Evolutionary conservation across 176 grass and related monocot genomes (phyloP), one percentile per base, ranked within the genome.

Genomic region (Luzula sylvatica): DNA sequence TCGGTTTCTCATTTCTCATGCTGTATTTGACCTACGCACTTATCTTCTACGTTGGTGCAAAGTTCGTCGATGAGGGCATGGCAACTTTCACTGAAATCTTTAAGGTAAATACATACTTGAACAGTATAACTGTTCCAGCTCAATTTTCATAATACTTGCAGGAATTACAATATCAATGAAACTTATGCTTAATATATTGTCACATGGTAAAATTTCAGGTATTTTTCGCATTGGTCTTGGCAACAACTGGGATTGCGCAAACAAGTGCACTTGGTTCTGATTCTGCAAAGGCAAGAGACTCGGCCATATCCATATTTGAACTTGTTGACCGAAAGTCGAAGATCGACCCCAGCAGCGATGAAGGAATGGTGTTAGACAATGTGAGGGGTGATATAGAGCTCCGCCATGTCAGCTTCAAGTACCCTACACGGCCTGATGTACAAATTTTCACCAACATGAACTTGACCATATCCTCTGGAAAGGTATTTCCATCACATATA

Each of bases 21-120:
- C 0, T 92, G 27, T 92, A 81, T 42, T 63, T 81, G 20, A 74
- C 76, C 1, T 92, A 75, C 14, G 81, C 76, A 14, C 77, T 92
- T 46, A 81, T 76, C 53, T 92, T 92, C 69, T 92, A 92, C 35
- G 65, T 92, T 11, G 87, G 87, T 61, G 87, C 38, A 8, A 73
- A 71, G 38, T 85, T 92, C 1, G 55, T 81, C 21, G 68, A 44
- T 17, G 67, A 86, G n/a, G 66, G 42, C 2, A 66, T 67, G 43
- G 49, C 77, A 30, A 68, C 41, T 44, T 92, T 92, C 63, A 47
- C 43, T 3, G 73, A 59, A 5, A 65, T 92, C 41, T 92, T 92
- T 54, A 85, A 72, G 76, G 87, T 92, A 24, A 69, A 17, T 61
- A 23, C 50, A 13, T 29, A 23, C 17, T 52, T 65, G 23, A n/a